Conservation (phyloP, 352 stramenopile species). For the Globisporangium perplexum region DNA sequence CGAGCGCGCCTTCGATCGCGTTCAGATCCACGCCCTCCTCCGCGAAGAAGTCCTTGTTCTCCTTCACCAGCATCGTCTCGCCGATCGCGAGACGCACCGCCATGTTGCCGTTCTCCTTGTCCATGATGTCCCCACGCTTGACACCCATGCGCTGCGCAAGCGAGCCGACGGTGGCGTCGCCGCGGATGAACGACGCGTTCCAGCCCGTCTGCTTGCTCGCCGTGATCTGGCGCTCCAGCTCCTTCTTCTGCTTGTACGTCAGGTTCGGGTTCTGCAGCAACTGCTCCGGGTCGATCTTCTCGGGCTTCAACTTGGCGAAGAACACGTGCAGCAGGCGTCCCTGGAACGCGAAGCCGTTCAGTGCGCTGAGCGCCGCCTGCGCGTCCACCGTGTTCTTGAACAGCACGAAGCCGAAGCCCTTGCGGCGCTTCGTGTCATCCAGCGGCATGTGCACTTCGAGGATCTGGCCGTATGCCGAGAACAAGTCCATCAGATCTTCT, state of each 20-base stretch:
- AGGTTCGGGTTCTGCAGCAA: slow-evolving; percentile 57
- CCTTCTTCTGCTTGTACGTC: slow-evolving; percentile 89
- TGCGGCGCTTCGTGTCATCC: slow-evolving; percentile 93
- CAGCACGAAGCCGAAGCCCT: slow-evolving; percentile 97
- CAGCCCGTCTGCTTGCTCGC: slow-evolving; percentile 86
- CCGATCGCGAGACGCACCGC: slow-evolving; percentile 96
- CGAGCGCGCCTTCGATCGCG: slow-evolving; percentile 84
- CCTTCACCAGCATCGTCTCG: slow-evolving; percentile 97
- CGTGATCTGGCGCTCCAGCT: slow-evolving; percentile 84
- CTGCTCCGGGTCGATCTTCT: slow-evolving; percentile 53
- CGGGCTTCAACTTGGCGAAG: slow-evolving; percentile 71
- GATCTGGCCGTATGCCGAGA: slow-evolving; percentile 85
- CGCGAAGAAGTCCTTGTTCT: slow-evolving; percentile 97
- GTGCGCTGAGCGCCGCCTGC: slow-evolving; percentile 71
- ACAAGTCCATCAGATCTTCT: slow-evolving; percentile 93
- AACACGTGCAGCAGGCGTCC: slow-evolving; percentile 95
- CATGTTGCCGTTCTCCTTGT: slow-evolving; percentile 94
- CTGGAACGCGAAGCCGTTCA: slow-evolving; percentile 96
- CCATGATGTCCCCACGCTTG: slow-evolving; percentile 93
- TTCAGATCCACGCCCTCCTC: slow-evolving; percentile 93
- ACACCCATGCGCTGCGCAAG: slow-evolving; percentile 85
- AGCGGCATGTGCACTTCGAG: slow-evolving; percentile 95
- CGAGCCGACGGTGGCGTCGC: slow-evolving; percentile 69
- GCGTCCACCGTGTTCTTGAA: slow-evolving; percentile 93
- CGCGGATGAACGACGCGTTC: slow-evolving; percentile 93